These are phyloP conservation scores for Hevea brasiliensis DNA, from an alignment of 345 rosid genomes.

Conservation along the genomic window DNA sequence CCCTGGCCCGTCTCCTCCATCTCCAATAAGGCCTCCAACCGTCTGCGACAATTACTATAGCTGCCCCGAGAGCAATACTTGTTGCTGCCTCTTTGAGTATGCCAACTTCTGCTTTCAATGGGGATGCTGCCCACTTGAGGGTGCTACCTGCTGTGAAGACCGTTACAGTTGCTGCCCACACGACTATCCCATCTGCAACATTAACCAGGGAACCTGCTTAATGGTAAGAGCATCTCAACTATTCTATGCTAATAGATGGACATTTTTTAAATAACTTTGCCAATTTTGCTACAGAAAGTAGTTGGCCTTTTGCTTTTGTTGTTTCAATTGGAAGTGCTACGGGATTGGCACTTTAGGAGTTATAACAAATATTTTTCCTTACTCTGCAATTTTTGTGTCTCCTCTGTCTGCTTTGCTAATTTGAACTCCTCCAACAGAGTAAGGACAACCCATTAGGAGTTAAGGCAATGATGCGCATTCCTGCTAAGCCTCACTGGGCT, in stretches of 20 bases:
- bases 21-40: constrained; percentile 72
- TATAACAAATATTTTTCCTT: too few species aligned
- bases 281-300: not conserved
- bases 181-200: constrained; percentile 75
- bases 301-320: not conserved
- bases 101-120: constrained; percentile 68
- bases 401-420: constrained; percentile 3
- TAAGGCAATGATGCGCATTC: constrained; percentile 73
- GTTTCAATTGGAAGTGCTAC: not conserved
- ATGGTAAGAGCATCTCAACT: constrained; percentile 42
- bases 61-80: constrained; percentile 77
- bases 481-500: constrained; percentile 71
- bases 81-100: constrained; percentile 74
- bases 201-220: constrained; percentile 61
- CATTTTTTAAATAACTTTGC: not conserved
- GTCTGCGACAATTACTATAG: constrained; percentile 62
- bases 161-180: constrained; percentile 83
- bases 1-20: constrained; percentile 95
- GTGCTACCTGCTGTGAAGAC: constrained; percentile 86
- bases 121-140: constrained; percentile 95
- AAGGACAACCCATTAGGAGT: constrained; percentile 73
- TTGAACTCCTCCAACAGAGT: constrained; percentile 55
- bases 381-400: too few species aligned
- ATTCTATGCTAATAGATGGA: not conserved
- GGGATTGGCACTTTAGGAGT: too few species aligned